These are phyloP conservation scores for Xylaria acuta DNA, from an alignment of 495 filamentous ascomycete genomes.

Conservation along the genomic window DNA sequence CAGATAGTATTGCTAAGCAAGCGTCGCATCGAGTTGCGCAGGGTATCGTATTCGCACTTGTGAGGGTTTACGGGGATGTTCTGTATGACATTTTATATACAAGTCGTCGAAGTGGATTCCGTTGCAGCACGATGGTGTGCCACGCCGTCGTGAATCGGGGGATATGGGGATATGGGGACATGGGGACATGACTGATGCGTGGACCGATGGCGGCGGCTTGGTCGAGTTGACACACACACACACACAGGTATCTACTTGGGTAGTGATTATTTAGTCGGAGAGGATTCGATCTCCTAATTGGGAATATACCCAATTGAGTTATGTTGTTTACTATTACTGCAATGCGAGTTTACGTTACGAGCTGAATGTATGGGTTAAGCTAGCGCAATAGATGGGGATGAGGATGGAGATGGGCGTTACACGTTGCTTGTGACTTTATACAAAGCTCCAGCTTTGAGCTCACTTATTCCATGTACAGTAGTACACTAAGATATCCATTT, in stretches of 20 bases:
- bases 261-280: no score
- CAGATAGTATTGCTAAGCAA: background rate
- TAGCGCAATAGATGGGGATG: background rate
- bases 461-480: no score
- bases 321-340: background rate
- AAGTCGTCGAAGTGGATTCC: background rate
- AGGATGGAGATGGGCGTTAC: background rate
- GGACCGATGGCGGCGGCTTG: conserved; percentile 13
- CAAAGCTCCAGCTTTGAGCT: no score
- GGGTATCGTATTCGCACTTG: background rate
- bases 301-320: background rate
- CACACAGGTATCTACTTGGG: no score
- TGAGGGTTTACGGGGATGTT: background rate
- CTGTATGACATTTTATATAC: background rate
- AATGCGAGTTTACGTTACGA: background rate
- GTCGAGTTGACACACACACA: no score
- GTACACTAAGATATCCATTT: no score
- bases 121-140: background rate
- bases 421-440: no score
- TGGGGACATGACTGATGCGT: conserved; percentile 10
- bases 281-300: background rate
- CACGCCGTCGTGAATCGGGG: background rate
- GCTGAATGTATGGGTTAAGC: background rate
- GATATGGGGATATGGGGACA: no score
- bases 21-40: background rate